These are phyloP conservation scores for Gleditsia sinensis DNA, from an alignment of 306 rosid genomes.

Conservation along the genomic window DNA sequence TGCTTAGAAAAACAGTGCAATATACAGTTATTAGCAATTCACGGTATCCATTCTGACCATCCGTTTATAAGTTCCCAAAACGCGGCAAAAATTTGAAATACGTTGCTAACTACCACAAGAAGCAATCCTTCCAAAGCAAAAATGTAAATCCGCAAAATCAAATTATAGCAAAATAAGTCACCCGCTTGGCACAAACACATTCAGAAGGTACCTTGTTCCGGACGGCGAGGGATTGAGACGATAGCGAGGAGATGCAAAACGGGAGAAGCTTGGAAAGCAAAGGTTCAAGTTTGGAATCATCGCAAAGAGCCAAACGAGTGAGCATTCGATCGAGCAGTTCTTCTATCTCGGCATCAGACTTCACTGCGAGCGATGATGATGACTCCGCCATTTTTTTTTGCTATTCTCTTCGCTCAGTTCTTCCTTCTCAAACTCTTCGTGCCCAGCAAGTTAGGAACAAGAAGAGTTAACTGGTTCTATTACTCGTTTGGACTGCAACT, in stretches of 20 bases:
- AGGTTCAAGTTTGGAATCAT: slow-evolving; percentile 81
- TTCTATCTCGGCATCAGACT: slow-evolving; percentile 66
- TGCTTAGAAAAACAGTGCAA: not conserved
- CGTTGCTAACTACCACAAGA: not conserved
- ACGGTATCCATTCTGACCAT: not conserved
- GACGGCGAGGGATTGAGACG: slow-evolving; percentile 63
- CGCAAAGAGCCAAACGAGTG: slow-evolving; percentile 90
- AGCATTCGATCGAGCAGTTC: slow-evolving; percentile 88
- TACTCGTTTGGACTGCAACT: not conserved
- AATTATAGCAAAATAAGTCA: not conserved
- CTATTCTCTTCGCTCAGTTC: not conserved
- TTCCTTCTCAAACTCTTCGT: not conserved
- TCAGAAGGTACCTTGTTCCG: slow-evolving; percentile 68
- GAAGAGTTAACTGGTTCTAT: not conserved
- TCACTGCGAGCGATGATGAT: slow-evolving; percentile 47
- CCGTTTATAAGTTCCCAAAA: not conserved
- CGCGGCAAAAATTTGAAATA: not conserved
- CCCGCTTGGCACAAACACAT: not conserved
- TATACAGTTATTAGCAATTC: not conserved
- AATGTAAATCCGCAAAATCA: not conserved
- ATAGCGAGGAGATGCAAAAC: slow-evolving; percentile 73
- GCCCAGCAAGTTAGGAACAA: not conserved
- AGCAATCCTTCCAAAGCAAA: not conserved
- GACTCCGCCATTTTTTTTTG: slow-evolving; percentile 71
- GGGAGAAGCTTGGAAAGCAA: slow-evolving; percentile 89